These are phyloP conservation scores for Pythium dissotocum DNA, from an alignment of 352 stramenopile genomes.

Conservation along the genomic window DNA sequence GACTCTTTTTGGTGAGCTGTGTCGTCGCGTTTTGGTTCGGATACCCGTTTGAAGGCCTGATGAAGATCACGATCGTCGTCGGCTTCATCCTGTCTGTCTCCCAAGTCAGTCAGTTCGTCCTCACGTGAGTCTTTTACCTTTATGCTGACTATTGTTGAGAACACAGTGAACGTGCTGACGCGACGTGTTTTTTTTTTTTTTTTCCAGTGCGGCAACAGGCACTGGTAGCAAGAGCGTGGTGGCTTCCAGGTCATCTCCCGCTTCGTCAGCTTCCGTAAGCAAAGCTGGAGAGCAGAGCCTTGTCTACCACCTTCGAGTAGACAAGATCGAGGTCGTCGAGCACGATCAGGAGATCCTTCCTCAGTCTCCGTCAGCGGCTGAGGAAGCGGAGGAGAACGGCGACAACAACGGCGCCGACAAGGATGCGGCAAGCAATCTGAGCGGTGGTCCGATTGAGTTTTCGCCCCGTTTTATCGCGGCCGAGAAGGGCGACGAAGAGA, in stretches of 20 bases:
- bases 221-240: conserved; percentile 2
- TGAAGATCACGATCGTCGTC: conserved; percentile 87
- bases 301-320: conserved; percentile 55
- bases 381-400: conserved; percentile 21
- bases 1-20: conserved; percentile 76
- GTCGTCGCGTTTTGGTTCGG: conserved; percentile 73
- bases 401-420: not conserved
- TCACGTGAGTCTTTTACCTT: conserved; percentile 39
- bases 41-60: conserved; percentile 74
- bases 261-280: not conserved
- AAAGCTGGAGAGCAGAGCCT: conserved; percentile 31
- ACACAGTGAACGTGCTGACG: not conserved
- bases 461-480: conserved; percentile 79
- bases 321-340: conserved; percentile 69
- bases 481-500: conserved; percentile 84
- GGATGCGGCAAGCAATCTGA: conserved; percentile 34
- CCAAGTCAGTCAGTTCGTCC: conserved; percentile 67
- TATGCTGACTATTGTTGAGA: not conserved
- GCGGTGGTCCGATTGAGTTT: conserved; percentile 68
- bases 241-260: not conserved
- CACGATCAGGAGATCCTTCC: conserved; percentile 23
- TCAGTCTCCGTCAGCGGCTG: conserved; percentile 15
- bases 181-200: not conserved
- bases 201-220: conserved; percentile 15
- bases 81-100: conserved; percentile 76